These are phyloP conservation scores for Lentinus polychrous DNA, from an alignment of 1,284 basidiomycete genomes.

Conservation along the genomic window DNA sequence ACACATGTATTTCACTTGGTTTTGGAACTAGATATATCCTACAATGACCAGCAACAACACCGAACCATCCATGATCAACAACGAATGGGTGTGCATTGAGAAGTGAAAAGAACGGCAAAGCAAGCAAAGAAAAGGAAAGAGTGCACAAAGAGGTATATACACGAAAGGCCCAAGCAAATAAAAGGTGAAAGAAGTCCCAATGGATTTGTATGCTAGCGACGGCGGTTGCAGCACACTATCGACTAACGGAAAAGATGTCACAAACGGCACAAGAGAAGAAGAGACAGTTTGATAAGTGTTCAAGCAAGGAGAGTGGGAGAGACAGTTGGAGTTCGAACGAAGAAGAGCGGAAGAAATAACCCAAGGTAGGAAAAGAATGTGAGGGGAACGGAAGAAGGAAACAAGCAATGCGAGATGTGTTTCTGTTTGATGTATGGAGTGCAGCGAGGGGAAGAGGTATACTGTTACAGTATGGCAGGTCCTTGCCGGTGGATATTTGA, in stretches of 20 bases:
- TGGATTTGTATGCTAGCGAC: too few species aligned
- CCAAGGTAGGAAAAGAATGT: neutral
- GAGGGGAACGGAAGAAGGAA: constrained; percentile 6
- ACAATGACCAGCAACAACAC: neutral
- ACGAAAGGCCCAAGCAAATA: constrained; percentile 1
- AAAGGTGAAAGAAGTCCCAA: neutral
- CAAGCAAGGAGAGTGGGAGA: neutral
- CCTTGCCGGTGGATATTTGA: constrained; percentile 12
- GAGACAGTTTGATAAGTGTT: too few species aligned
- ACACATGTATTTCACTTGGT: too few species aligned
- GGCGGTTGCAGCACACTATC: too few species aligned
- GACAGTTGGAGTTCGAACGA: neutral
- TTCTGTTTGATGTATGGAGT: too few species aligned
- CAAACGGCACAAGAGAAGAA: too few species aligned
- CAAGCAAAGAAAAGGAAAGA: neutral
- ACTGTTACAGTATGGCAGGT: constrained; percentile 15
- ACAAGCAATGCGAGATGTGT: neutral
- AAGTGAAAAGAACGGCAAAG: neutral
- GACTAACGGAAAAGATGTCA: too few species aligned
- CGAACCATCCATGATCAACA: neutral
- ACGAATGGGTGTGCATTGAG: neutral
- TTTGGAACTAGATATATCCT: neutral
- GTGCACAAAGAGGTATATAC: neutral
- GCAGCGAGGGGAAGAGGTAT: too few species aligned
- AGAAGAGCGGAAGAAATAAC: constrained; percentile 1